Evolutionary conservation across 768 basidiomycete genomes (phyloP).

Genomic region (Kwoniella sp.): DNA sequence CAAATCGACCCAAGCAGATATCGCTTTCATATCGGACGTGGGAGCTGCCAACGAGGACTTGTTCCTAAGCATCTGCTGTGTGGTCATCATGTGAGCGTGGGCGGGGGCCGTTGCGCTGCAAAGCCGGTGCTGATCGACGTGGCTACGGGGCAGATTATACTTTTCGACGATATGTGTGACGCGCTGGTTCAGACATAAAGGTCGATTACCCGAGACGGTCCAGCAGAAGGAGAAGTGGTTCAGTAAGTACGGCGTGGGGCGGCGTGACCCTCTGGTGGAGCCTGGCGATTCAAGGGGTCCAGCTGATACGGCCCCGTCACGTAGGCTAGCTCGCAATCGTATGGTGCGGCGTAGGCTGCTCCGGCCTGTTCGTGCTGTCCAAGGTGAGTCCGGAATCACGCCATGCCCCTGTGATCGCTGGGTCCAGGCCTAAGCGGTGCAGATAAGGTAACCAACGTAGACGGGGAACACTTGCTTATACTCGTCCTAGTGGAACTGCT

Average conservation of each 20-base stretch:
- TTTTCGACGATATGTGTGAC: slow-evolving; percentile 39
- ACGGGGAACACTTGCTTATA: too few relatives aligned
- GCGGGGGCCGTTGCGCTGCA: not conserved
- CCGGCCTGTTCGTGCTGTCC: slow-evolving; percentile 41
- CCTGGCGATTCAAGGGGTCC: not conserved
- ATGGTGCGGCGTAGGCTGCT: slow-evolving; percentile 39
- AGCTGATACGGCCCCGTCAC: not conserved
- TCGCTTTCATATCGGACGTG: slow-evolving; percentile 45
- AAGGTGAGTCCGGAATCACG: slow-evolving; percentile 16
- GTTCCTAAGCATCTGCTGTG: slow-evolving; percentile 24
- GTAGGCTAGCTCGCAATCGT: slow-evolving; percentile 42
- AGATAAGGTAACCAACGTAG: not conserved
- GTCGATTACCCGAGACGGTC: slow-evolving; percentile 43
- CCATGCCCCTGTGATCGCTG: not conserved
- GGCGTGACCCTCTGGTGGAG: not conserved
- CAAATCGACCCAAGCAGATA: slow-evolving; percentile 16
- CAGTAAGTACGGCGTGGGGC: slow-evolving; percentile 7
- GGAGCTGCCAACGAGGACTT: slow-evolving; percentile 26
- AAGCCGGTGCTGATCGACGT: not conserved
- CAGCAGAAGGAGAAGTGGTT: slow-evolving; percentile 32
- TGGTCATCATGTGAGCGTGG: slow-evolving; percentile 2
- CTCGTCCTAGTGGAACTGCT: slow-evolving; percentile 27
- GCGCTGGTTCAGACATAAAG: slow-evolving; percentile 47
- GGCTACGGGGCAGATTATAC: slow-evolving; percentile 39
- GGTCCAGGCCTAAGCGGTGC: not conserved